Evolutionary conservation across 2,329 filamentous ascomycete genomes (phyloP), one percentile per base, ranked within the genome.

Genomic region (Trichothecium roseum): DNA sequence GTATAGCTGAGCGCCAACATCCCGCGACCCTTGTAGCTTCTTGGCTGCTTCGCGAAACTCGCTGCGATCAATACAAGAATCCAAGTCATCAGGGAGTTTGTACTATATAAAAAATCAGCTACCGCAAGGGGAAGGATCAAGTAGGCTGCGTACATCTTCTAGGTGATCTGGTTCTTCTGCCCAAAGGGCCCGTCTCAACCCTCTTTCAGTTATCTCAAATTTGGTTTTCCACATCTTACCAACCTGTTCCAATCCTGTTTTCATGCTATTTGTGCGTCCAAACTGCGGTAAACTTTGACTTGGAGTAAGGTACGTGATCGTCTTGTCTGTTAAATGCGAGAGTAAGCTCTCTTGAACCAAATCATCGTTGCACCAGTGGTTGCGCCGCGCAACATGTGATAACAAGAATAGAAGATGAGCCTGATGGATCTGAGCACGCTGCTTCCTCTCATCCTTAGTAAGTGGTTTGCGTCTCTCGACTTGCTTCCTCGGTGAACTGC

Each of bases 1-100:
- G 49, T 93, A 94, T 0, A 98, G 57, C 53, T 96, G 88, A 2
- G 86, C 84, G 1, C 88, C 91, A 8, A 93, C 69, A 54, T 98
- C 91, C 43, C 88, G 76, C 8, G 89, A 96, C 1, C 89, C 93
- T 43, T 78, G 66, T 14, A 94, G 57, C 5, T 62, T 72, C 40
- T 64, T 69, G 1, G 88, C 85, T 20, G 83, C 79, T 27, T 68
- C 66, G 4, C 71, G 67, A 47, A 96, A 96, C 43, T 93, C 85
- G 1, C 68, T 60, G 39, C 72, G 78, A 18, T 86, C 81, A 33
- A 82, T 58, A 15, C 78, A 72, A 1, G 74, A 66, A 48, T 93
- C 86, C 34, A 75, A 62, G 37, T 84, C 74, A 8, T 68, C 64
- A 5, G 77, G 69, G 17, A 74, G 66, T 42, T 64, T 64, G 49